Conservation (phyloP, 2,329 filamentous ascomycete species). For the Microdochium nivale region DNA sequence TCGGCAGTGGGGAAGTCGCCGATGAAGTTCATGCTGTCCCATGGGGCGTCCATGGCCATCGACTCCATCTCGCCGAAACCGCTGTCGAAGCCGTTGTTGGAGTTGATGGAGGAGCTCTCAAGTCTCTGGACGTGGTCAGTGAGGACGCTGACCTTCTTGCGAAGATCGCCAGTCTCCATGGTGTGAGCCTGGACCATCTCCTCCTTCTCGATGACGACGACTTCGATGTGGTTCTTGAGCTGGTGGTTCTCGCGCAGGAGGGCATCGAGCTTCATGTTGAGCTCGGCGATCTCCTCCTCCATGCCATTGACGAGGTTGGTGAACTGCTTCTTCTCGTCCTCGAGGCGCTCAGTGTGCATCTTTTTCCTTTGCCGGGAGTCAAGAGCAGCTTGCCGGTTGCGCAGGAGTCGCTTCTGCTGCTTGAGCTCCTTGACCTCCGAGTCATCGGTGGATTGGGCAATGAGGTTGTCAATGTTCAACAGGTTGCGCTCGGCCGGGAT, state of each 20-base stretch:
- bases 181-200: conserved; percentile 85
- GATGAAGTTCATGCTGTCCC: conserved; percentile 76
- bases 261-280: conserved; percentile 63
- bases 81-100: conserved; percentile 55
- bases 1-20: conserved; percentile 59
- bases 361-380: conserved; percentile 97
- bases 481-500: conserved; percentile 91
- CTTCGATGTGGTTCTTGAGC: conserved; percentile 66
- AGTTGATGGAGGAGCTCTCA: conserved; percentile 53
- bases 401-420: conserved; percentile 89
- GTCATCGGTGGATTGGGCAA: conserved; percentile 79
- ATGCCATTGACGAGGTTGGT: conserved; percentile 67
- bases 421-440: conserved; percentile 96
- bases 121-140: conserved; percentile 63
- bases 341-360: conserved; percentile 91
- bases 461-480: conserved; percentile 89
- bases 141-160: conserved; percentile 84
- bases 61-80: conserved; percentile 78
- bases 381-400: conserved; percentile 93
- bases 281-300: conserved; percentile 65
- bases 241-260: conserved; percentile 66
- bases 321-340: conserved; percentile 93
- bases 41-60: conserved; percentile 70
- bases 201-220: conserved; percentile 77
- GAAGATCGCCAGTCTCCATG: conserved; percentile 80